Evolutionary conservation across 805 yeast genomes (phyloP).

Genomic region (Saccharomycopsis javanensis): DNA sequence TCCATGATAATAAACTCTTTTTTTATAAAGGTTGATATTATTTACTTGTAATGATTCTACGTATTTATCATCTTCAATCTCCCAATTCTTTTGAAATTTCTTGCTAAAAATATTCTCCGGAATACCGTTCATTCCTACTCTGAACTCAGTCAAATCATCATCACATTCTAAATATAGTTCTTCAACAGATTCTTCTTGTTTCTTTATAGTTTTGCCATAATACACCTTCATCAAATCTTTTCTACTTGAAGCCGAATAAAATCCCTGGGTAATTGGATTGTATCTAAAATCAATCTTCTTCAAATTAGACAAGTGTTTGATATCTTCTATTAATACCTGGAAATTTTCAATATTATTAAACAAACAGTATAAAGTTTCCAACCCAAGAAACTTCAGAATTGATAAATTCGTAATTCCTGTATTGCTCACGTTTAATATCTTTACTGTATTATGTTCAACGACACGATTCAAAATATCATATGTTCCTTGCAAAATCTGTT

Average conservation of each 20-base stretch:
- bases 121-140: neutral
- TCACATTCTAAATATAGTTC: slow-evolving; percentile 14
- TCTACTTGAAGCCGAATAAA: slow-evolving; percentile 6
- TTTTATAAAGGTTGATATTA: slow-evolving; percentile 11
- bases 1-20: slow-evolving; percentile 17
- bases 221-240: slow-evolving; percentile 7
- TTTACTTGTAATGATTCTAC: slow-evolving; percentile 9
- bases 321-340: slow-evolving; percentile 12
- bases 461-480: slow-evolving; percentile 1
- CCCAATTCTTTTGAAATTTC: slow-evolving; percentile 15
- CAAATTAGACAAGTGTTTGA: slow-evolving; percentile 12
- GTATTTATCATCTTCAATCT: slow-evolving; percentile 9
- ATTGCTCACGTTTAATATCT: slow-evolving; percentile 11
- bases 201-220: slow-evolving; percentile 5
- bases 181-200: slow-evolving; percentile 17
- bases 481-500: neutral
- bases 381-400: slow-evolving; percentile 2
- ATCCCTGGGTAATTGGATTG: slow-evolving; percentile 17
- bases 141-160: neutral
- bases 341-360: slow-evolving; percentile 14
- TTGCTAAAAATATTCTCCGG: slow-evolving; percentile 12
- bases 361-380: slow-evolving; percentile 15
- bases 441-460: slow-evolving; percentile 9
- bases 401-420: slow-evolving; percentile 2
- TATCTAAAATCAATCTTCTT: slow-evolving; percentile 16